phyloP scores from a whole-genome alignment of 495 filamentous ascomycete genomes.

The Penicillium roqueforti region DNA sequence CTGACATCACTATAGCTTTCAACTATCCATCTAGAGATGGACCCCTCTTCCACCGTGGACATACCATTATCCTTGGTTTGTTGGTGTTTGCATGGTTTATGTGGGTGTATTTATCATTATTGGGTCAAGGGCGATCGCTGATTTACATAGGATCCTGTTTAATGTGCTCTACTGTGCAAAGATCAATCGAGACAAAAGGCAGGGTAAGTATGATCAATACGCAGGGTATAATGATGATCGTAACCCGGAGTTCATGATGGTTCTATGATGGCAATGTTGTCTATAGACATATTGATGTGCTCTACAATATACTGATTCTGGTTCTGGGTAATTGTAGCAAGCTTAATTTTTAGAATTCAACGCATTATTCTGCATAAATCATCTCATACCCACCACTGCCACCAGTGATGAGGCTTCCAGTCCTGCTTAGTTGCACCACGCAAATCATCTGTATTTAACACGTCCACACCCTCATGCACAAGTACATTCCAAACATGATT shows the following conservation, averaged over 20 bases:
- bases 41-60: conserved; percentile 48
- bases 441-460: conserved; percentile 30
- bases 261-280: conserved; percentile 31
- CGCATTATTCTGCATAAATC: background rate
- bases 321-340: background rate
- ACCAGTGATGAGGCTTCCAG: conserved; percentile 21
- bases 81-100: conserved; percentile 60
- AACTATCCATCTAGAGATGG: conserved; percentile 53
- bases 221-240: conserved; percentile 60
- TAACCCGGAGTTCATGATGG: conserved; percentile 60
- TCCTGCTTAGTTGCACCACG: conserved; percentile 18
- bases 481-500: conserved; percentile 65
- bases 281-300: background rate
- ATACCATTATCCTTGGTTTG: conserved; percentile 55
- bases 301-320: background rate
- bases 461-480: conserved; percentile 56
- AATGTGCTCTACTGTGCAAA: conserved; percentile 65
- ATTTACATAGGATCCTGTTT: conserved; percentile 45
- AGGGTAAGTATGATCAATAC: conserved; percentile 58
- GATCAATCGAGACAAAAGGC: conserved; percentile 60
- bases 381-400: background rate
- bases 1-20: conserved; percentile 40
- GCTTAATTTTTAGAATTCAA: background rate
- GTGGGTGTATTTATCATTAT: conserved; percentile 41
- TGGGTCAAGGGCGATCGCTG: background rate